Evolutionary conservation across 148 eudicot species (phyloP), one percentile per base, ranked within the genome.

Genomic region (Heliosperma pusillum): DNA sequence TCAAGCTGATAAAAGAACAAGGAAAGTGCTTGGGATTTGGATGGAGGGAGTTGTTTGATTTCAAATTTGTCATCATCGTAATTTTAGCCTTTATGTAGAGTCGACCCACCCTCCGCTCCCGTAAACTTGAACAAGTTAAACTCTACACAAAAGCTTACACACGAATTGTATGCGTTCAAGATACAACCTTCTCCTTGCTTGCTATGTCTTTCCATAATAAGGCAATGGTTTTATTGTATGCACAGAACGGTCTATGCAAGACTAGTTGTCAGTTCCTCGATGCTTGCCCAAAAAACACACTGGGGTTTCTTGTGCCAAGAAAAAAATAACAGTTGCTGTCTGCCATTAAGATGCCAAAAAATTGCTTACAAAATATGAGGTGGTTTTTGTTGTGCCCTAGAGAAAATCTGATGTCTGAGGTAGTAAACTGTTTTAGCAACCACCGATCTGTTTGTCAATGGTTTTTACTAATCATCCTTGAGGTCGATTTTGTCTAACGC

Each of bases 291-390:
- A 36, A 36, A 36, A 36, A 36, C 6, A 36, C 42, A 36, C 2
- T 36, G 42, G 1, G 0, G 17, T 58, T 58, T 58, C 62, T 20
- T 58, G 26, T 25, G 7, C 27, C 62, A n/a, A n/a, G 21, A 21
- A n/a, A 58, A 21, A 58, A 9, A 58, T 58, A n/a, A 22, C 62
- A 20, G 62, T 25, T 61, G 56, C 20, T 44, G 66, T 22, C 44
- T 65, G 33, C 69, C 69, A 65, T 17, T 75, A 26, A 52, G 64
- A 62, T 6, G 44, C 36, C 63, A 26, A 25, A 29, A 26, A 52
- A 27, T 53, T 58, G 66, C 21, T 66, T 58, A 25, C 19, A 30
- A 22, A 8, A 20, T 58, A 60, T 36, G 67, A 61, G 19, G 22
- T 10, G 21, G 21, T 61, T 3, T 50, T 47, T 44, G 25, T 62